phyloP scores from a whole-genome alignment of 768 basidiomycete genomes.

The Lyophyllum decastes region DNA sequence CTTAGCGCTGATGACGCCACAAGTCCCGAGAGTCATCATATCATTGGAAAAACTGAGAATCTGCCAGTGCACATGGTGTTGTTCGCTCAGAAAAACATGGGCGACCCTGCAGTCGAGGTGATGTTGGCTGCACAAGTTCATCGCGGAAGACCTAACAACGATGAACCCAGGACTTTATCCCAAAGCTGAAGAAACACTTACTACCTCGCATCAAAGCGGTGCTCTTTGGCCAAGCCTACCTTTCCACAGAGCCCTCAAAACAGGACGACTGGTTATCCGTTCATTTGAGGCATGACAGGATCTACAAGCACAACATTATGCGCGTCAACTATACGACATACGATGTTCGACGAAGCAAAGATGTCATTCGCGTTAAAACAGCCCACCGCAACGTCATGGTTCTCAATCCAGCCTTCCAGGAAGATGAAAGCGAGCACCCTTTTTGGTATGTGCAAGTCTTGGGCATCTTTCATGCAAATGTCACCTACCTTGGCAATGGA shows the following conservation, averaged over 20 bases:
- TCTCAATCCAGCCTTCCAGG: constrained; percentile 10
- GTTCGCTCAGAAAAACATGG: neutral
- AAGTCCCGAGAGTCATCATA: neutral
- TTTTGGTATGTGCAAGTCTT: constrained; percentile 34
- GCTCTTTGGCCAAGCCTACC: neutral
- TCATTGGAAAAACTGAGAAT: neutral
- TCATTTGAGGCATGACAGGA: constrained; percentile 10
- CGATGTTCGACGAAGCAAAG: constrained; percentile 23
- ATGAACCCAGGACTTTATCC: neutral
- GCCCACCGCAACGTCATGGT: constrained; percentile 23
- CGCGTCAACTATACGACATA: constrained; percentile 34
- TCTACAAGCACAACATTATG: constrained; percentile 23
- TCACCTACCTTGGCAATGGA: constrained; percentile 12
- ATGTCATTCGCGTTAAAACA: constrained; percentile 16
- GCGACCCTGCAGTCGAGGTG: constrained; percentile 2
- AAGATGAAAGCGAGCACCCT: constrained; percentile 17
- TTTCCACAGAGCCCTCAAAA: neutral
- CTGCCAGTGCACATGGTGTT: neutral
- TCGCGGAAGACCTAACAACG: neutral
- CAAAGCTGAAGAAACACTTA: constrained; percentile 4
- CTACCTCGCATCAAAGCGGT: constrained; percentile 2
- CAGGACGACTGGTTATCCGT: neutral
- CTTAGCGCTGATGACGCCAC: neutral
- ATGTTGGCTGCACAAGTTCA: neutral
- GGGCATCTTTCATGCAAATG: constrained; percentile 26